A percentile compares a stretch with the other conserved stretches of the same genome.
Evolutionary conservation across 371 early-diverging fungal species (phyloP).

Genomic region (Mycotypha africana): DNA sequence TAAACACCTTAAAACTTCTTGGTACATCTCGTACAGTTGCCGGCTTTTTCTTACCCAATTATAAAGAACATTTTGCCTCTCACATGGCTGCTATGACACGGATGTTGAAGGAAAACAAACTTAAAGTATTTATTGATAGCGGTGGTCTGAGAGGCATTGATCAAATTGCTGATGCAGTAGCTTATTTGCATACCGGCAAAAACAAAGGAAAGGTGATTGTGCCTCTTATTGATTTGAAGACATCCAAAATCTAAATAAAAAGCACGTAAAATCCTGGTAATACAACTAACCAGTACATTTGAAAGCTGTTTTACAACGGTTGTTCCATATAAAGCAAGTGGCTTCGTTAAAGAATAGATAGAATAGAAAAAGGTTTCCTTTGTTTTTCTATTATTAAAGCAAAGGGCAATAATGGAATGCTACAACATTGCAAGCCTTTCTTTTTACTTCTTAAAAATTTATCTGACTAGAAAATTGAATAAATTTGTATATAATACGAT

Average conservation of each 20-base stretch:
- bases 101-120: constrained; percentile 25
- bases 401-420: no score
- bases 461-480: no score
- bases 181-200: constrained; percentile 42
- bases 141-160: constrained; percentile 36
- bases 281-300: no score
- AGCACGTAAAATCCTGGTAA: no score
- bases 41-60: constrained; percentile 54
- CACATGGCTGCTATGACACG: constrained; percentile 34
- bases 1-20: constrained; percentile 44
- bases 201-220: constrained; percentile 57
- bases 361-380: no score
- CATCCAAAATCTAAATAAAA: constrained; percentile 16
- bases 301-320: no score
- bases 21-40: constrained; percentile 47
- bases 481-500: no score
- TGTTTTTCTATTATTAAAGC: no score
- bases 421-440: no score
- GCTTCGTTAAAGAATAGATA: neutral
- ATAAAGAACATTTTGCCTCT: constrained; percentile 10
- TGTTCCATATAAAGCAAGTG: no score
- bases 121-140: constrained; percentile 40
- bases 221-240: constrained; percentile 9
- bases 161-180: constrained; percentile 35
- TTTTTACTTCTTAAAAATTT: no score